Base-by-base conservation (phyloP, 2,329 filamentous ascomycete species). In the Coleophoma eucalyptorum region DNA sequence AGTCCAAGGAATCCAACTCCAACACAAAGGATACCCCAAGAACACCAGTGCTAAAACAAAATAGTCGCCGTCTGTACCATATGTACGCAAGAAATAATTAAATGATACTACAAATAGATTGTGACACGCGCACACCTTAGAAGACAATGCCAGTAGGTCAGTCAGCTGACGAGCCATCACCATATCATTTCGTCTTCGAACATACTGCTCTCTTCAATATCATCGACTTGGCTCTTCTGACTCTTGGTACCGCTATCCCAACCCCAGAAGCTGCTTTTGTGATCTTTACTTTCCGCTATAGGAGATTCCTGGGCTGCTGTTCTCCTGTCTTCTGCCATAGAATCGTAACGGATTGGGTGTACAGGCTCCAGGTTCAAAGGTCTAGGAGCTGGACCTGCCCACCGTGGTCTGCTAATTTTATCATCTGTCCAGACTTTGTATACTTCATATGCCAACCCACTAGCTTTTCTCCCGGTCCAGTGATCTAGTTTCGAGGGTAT, bases 401-500 rank as follows among this genome's bases (percentile, higher is more conserved):
- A 44, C n/a, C 18, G 21, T 7, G 42, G 42, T 15, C 42, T 26
- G 4, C 10, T 12, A 15, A 15, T 11, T 11, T 44, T 44, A 32
- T 20, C 42, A 44, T 44, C 42, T 1, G 42, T 44, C 42, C 42
- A 44, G 16, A 33, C 31, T 16, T 31, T 26, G 21, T 44, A 44
- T 31, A 44, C 20, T 32, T 13, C 31, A 16, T 44, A 44, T 12
- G 49, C 12, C 1, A 43, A 32, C 11, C 48, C 16, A 38, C 58
- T 58, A n/a, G 53, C 49, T 12, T 58, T 45, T 18, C 55, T 42
- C 3, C 62, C 62, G 8, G 71, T 62, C 81, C 81, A 85, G 58
- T 84, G 74, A 61, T 86, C 81, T 12, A 85, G 60, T 67, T 84
- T 85, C 50, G 82, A 75, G 3, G 82, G 81, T 43, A 85, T 71